Base-by-base conservation (phyloP, 2,329 filamentous ascomycete species). In the Samsoniella hepiali region DNA sequence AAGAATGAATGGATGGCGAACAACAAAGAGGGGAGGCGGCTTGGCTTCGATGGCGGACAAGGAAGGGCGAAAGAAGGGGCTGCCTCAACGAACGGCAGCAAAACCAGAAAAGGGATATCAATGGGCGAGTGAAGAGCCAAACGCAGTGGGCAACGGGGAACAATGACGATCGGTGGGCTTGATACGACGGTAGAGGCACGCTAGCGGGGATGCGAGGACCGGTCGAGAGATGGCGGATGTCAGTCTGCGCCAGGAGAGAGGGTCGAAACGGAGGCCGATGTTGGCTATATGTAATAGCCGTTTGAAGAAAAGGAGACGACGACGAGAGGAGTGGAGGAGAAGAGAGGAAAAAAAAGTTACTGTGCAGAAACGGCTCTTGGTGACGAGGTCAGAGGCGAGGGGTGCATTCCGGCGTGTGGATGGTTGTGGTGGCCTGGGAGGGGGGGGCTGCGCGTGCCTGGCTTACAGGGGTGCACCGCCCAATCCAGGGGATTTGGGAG, bases 111-210 rank as follows among this genome's bases (percentile, higher is more conserved):
- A 54, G 27, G 34, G 36, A 36, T 27, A 49, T 59, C 44, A 34
- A 58, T 40, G 56, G 22, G 53, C 55, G 29, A 63, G 64, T 65
- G 64, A 65, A 65, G 31, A 58, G 42, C 29, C 42, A 31, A 63
- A 49, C 22, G 55, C n/a, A 22, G 22, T 22, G 22, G 22, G 22
- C 45, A 47, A 7, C 36, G 13, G 44, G 32, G 22, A 22, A 22
- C 45, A 53, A 44, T 58, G 54, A 58, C 55, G 45, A 58, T 58
- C 62, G 31, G 22, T 56, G 44, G 11, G 50, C 42, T 40, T 3
- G 59, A 56, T 56, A 36, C 50, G 59, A 47, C 59, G 22, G 17
- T 54, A 42, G 38, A 29, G 47, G 49, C 27, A 42, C 45, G 15
- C 58, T 60, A 60, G 27, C 6, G 34, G 27, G 40, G 38, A 44